Conservation (phyloP, 208 protist genomes). For the Strigomonas galati region DNA sequence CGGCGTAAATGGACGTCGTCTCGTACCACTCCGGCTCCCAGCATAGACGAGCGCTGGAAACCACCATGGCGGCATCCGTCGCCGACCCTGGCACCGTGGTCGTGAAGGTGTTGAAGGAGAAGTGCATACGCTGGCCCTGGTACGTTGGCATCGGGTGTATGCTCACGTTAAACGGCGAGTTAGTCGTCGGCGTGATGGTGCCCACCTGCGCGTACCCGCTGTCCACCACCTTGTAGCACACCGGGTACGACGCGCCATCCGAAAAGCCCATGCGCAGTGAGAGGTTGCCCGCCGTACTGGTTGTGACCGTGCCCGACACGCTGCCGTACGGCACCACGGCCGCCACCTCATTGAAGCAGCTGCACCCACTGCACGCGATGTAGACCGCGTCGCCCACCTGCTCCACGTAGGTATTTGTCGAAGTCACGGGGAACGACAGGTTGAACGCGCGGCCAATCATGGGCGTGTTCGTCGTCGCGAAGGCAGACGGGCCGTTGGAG, state of each 20-base stretch:
- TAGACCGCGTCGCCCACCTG: constrained; percentile 49
- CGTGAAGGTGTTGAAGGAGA: constrained; percentile 50
- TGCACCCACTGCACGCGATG: constrained; percentile 63
- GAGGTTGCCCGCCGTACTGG: constrained; percentile 17
- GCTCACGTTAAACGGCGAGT: constrained; percentile 35
- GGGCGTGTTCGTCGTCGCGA: constrained; percentile 71
- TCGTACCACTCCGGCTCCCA: constrained; percentile 57
- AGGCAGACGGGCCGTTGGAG: constrained; percentile 47
- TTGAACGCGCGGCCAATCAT: constrained; percentile 77
- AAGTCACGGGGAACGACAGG: constrained; percentile 33
- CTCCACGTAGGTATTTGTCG: constrained; percentile 23
- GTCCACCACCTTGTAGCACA: constrained; percentile 76
- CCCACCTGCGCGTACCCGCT: constrained; percentile 75
- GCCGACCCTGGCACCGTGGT: constrained; percentile 17
- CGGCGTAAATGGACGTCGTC: constrained; percentile 13
- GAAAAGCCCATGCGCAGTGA: constrained; percentile 67
- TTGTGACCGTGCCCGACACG: constrained; percentile 21
- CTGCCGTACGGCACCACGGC: constrained; percentile 71
- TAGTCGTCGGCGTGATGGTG: constrained; percentile 30
- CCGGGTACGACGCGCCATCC: constrained; percentile 36
- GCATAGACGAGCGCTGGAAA: constrained; percentile 46
- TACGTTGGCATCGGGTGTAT: constrained; percentile 39
- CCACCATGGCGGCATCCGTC: constrained; percentile 70
- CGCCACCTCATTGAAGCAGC: constrained; percentile 52
- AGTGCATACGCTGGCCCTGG: constrained; percentile 76